These are phyloP conservation scores for Lasiosphaeria hispida DNA, from an alignment of 495 filamentous ascomycete species.

Conservation along the genomic window DNA sequence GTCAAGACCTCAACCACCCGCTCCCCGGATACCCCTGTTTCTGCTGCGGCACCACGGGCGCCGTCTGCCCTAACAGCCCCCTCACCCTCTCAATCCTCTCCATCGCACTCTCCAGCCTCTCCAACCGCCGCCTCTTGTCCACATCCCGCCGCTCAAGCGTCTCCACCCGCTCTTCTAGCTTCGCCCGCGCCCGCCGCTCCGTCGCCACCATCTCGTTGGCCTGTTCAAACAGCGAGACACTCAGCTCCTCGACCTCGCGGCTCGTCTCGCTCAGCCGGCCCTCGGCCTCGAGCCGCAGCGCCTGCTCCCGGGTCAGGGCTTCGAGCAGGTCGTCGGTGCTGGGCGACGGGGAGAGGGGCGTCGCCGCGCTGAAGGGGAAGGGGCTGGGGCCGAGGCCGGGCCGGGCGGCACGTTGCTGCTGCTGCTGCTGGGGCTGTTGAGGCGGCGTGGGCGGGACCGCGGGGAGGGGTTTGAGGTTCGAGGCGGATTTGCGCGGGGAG, in stretches of 20 bases:
- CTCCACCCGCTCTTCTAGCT: constrained; percentile 71
- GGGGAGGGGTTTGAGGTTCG: constrained; percentile 22
- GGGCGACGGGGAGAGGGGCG: constrained; percentile 12
- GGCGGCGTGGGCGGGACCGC: constrained; percentile 4
- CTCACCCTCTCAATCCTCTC: constrained; percentile 71
- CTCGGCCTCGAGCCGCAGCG: constrained; percentile 72
- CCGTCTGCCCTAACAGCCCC: constrained; percentile 48
- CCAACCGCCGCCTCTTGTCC: constrained; percentile 69
- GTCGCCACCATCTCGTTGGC: constrained; percentile 97
- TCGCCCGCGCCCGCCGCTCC: constrained; percentile 76
- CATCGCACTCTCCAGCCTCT: constrained; percentile 75
- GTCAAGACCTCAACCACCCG: neutral
- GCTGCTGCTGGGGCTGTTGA: constrained; percentile 1
- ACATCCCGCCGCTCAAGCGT: constrained; percentile 67
- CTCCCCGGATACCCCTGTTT: neutral
- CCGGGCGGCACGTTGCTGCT: constrained; percentile 22
- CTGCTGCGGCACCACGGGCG: neutral
- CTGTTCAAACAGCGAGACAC: constrained; percentile 80
- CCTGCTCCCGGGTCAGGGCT: constrained; percentile 68
- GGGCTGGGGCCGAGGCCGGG: constrained; percentile 11
- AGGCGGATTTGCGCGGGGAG: constrained; percentile 54
- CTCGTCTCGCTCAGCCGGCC: constrained; percentile 65
- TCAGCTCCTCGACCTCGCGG: constrained; percentile 86
- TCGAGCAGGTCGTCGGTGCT: constrained; percentile 60
- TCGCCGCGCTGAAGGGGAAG: neutral